A percentile compares a stretch with the other conserved stretches of the same genome.
Conservation (phyloP, 2,329 filamentous ascomycete genomes). For the Alternaria longipes region DNA sequence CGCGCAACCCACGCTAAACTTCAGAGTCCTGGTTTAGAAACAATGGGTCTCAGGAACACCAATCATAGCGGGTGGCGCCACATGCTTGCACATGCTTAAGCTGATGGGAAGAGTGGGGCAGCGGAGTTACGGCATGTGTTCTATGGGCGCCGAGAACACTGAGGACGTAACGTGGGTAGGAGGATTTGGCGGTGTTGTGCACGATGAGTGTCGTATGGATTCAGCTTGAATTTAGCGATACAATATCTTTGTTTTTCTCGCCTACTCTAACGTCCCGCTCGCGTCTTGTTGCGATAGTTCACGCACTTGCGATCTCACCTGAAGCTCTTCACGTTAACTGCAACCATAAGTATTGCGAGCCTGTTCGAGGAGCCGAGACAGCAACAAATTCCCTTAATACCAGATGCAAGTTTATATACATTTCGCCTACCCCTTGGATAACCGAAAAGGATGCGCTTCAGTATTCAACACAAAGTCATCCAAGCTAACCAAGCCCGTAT, state of each 20-base stretch:
- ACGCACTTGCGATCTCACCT: background rate
- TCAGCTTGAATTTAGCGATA: background rate
- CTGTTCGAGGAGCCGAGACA: background rate
- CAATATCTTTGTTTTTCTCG: constrained; percentile 1
- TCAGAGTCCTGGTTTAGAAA: constrained; percentile 11
- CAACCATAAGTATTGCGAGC: background rate
- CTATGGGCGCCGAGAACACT: constrained; percentile 4
- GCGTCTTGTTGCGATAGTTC: constrained; percentile 3
- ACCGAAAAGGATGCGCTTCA: constrained; percentile 59
- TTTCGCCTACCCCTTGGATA: constrained; percentile 53
- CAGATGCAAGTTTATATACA: background rate
- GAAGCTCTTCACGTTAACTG: background rate
- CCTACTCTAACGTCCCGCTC: constrained; percentile 1
- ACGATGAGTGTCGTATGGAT: background rate
- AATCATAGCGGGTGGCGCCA: constrained; percentile 19
- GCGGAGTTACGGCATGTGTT: constrained; percentile 13
- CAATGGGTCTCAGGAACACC: constrained; percentile 25
- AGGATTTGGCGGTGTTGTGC: background rate
- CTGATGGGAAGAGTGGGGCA: constrained; percentile 19
- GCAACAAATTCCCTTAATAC: background rate
- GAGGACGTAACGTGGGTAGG: background rate
- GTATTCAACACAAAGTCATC: constrained; percentile 62
- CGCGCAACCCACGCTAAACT: constrained; percentile 15
- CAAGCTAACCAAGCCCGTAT: constrained; percentile 54
- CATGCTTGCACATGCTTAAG: constrained; percentile 10